Evolutionary conservation across 2,329 filamentous ascomycete genomes (phyloP), one percentile per base, ranked within the genome.

Genomic region (Trichophyton verrucosum): DNA sequence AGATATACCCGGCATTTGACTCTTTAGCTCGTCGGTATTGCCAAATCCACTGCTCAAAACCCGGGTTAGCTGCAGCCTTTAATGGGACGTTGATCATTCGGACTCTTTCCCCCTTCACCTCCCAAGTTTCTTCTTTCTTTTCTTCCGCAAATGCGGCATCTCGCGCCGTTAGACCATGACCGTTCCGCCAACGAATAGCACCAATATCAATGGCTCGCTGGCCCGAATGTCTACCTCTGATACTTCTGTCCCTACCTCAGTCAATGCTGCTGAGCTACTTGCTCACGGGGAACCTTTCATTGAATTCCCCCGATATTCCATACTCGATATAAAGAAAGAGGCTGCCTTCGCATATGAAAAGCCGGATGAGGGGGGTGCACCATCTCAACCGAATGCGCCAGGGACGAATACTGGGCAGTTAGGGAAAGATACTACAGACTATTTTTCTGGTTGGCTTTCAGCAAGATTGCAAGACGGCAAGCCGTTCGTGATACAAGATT

Each of bases 401-500:
- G 24, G 13, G 8, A 13, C 20, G 11, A 40, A n/a, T 13, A 3
- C 56, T 36, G 38, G 33, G 36, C 6, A n/a, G 33, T 22, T 56
- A 17, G 51, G 58, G 30, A 42, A 36, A 15, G 8, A 30, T 40
- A 36, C 17, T n/a, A 33, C 44, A 5, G 42, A 46, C 8, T 44
- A 38, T 49, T 65, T 65, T 56, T 62, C 65, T 22, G 64, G 65
- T 33, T 73, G 70, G 70, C 60, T 73, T 27, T 68, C 69, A 27
- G 63, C 61, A 57, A 69, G 67, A 24, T 63, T 73, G 3, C 67
- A 68, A 20, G 62, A 68, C 24, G 72, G 71, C 11, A 67, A 67
- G 38, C 72, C 71, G 4, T 73, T 73, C 62, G 67, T 73, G 36
- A 69, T 73, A 44, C 67, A 68, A 27, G 70, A 72, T 15, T 72